Evolutionary conservation across 352 stramenopile genomes (phyloP), one percentile per base, ranked within the genome.

Genomic region (Elongisporangium prolatum): DNA sequence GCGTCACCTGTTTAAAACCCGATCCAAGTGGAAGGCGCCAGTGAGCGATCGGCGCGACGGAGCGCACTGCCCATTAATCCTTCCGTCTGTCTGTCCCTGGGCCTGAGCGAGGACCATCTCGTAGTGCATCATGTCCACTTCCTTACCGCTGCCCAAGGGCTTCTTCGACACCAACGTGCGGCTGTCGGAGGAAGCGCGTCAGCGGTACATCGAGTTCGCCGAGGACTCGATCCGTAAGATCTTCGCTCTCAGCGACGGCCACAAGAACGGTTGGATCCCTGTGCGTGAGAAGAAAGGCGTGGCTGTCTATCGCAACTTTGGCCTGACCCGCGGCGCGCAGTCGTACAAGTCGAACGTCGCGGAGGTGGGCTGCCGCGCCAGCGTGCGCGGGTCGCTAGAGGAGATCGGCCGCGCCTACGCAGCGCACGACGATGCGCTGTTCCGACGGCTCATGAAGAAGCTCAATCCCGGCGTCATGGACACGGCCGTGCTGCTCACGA

Each of bases 221-320:
- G 82, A 91, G 71, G 68, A 73, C n/a, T 90, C 82, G 21, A 88
- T 92, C 61, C 82, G 82, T 59, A 88, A 92, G 60, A 78, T 92
- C 44, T 92, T 92, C 65, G 83, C 83, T 56, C 72, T 94, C 24
- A 88, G 72, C 57, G 85, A 92, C 66, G 75, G 74, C 55, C 82
- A 91, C 69, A 76, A 79, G 59, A 92, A 94, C 67, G 88, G 77
- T 62, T 94, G 85, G 82, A 86, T 94, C 61, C 83, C 82, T 40
- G 80, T 91, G 75, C 72, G 74, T 57, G 85, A 94, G 72, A 92
- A 94, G 71, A 91, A 92, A 57, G 74, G 74, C 17, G 80, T 94
- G 4, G 80, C 79, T 7, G 80, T 92, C 48, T 94, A 81, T 59
- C 82, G 82, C 67, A 91, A 91, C 71, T 92, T 92, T 56, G 69